phyloP scores from a whole-genome alignment of 2,329 filamentous ascomycete genomes.

The Cercospora janseana region DNA sequence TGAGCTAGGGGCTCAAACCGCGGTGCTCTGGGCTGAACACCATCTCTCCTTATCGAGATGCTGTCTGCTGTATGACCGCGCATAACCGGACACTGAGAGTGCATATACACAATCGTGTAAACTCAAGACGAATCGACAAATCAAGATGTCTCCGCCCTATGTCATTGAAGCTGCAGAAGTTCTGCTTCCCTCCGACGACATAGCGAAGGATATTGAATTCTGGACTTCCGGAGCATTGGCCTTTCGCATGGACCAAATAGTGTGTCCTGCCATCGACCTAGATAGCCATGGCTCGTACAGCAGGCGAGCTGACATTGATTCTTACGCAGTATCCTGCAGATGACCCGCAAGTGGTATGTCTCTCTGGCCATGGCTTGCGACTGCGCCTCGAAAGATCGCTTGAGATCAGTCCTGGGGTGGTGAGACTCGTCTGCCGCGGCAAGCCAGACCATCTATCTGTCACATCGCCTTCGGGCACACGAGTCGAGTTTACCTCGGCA shows the following conservation, averaged over 20 bases:
- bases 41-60: too few species aligned
- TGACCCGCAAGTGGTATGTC: slow-evolving; percentile 12
- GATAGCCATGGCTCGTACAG: neutral
- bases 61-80: too few species aligned
- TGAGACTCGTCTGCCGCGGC: slow-evolving; percentile 3
- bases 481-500: slow-evolving; percentile 11
- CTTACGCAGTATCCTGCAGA: slow-evolving; percentile 16
- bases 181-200: slow-evolving; percentile 16
- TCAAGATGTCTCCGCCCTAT: neutral
- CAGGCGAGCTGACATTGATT: neutral
- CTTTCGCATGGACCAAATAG: slow-evolving; percentile 21
- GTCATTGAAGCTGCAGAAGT: slow-evolving; percentile 18
- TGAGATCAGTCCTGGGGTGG: neutral
- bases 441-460: neutral
- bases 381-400: slow-evolving; percentile 6
- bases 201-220: slow-evolving; percentile 19
- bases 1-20: too few species aligned
- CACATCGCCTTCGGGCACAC: slow-evolving; percentile 18
- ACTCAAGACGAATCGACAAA: too few species aligned
- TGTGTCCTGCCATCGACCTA: neutral
- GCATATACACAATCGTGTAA: too few species aligned
- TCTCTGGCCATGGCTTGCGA: slow-evolving; percentile 18
- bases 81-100: too few species aligned
- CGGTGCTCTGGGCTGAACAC: too few species aligned
- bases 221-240: slow-evolving; percentile 14